Conservation (phyloP, 306 rosid species). For the Ochetophila trinervis region DNA sequence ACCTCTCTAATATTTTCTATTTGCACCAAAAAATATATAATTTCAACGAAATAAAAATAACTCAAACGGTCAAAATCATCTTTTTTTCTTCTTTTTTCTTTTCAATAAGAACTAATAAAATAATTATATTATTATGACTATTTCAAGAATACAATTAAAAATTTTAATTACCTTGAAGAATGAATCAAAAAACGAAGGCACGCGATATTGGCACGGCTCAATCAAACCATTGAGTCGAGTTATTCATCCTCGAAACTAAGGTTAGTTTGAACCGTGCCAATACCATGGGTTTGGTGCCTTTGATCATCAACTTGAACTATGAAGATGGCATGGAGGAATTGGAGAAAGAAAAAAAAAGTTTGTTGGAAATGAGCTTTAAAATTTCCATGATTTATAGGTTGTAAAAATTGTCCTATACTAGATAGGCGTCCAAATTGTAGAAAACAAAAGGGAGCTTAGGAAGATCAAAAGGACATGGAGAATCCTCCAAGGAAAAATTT, state of each 20-base stretch:
- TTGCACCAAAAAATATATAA: too few species aligned
- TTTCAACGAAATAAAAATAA: too few species aligned
- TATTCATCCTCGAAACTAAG: conserved; percentile 4
- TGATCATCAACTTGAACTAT: not conserved
- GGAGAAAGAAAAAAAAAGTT: too few species aligned
- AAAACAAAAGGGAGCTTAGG: conserved; percentile 7
- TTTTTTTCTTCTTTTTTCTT: too few species aligned
- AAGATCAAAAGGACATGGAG: not conserved
- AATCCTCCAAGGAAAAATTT: not conserved
- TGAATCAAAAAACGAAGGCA: not conserved
- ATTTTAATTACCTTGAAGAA: too few species aligned
- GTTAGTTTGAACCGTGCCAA: conserved; percentile 52
- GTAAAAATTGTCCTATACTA: not conserved
- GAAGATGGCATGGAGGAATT: too few species aligned
- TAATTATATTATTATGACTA: too few species aligned
- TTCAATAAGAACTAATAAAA: too few species aligned
- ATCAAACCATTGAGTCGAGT: conserved; percentile 30
- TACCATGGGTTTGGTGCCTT: conserved; percentile 16
- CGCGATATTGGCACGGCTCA: conserved; percentile 61
- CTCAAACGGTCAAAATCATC: too few species aligned
- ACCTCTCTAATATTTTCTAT: too few species aligned
- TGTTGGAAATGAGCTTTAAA: not conserved
- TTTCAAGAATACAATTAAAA: too few species aligned
- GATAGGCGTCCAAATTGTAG: not conserved
- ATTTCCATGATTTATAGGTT: not conserved